Percentiles rank a stretch among this genome's conserved stretches.
These are phyloP conservation scores for Gracilaria gracilis DNA, from an alignment of 23 red algal species.

Conservation along the genomic window DNA sequence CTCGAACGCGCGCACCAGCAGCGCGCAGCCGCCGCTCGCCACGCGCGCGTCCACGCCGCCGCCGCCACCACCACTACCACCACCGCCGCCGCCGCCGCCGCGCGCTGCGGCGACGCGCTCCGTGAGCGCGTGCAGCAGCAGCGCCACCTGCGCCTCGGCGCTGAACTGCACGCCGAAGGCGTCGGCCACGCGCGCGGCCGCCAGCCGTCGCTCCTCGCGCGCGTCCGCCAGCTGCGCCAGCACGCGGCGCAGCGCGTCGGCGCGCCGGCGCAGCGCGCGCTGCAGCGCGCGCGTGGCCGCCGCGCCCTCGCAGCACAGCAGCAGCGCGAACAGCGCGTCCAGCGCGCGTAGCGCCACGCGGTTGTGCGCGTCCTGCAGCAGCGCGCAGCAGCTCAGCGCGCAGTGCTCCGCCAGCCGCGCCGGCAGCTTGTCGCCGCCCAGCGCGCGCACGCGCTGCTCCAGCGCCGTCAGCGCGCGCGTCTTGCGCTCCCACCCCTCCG, in stretches of 20 bases:
- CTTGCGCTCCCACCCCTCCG: conserved; percentile 19
- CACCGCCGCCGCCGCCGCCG: neutral
- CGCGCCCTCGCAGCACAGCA: conserved; percentile 50
- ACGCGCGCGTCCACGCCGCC: conserved; percentile 29
- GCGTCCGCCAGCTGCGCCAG: neutral
- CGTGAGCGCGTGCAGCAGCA: conserved; percentile 47
- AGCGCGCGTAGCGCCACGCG: conserved; percentile 30
- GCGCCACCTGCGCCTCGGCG: conserved; percentile 41
- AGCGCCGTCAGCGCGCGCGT: conserved; percentile 17
- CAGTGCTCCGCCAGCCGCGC: conserved; percentile 43
- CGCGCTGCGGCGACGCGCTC: no score
- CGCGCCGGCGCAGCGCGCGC: conserved; percentile 15
- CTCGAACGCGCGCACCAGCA: conserved; percentile 36
- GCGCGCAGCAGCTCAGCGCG: conserved; percentile 2
- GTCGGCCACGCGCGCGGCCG: conserved; percentile 31
- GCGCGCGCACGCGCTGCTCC: neutral
- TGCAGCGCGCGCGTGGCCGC: conserved; percentile 29
- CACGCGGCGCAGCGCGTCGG: conserved; percentile 33
- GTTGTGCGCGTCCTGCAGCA: conserved; percentile 26
- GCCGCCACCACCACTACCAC: neutral
- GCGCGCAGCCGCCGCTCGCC: conserved; percentile 24
- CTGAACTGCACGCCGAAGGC: conserved; percentile 60
- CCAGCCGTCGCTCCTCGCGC: conserved; percentile 43
- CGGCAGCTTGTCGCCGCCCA: conserved; percentile 2
- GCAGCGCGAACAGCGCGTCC: conserved; percentile 57